Conservation (phyloP, 2,329 filamentous ascomycete genomes). For the Truncatella angustata region DNA sequence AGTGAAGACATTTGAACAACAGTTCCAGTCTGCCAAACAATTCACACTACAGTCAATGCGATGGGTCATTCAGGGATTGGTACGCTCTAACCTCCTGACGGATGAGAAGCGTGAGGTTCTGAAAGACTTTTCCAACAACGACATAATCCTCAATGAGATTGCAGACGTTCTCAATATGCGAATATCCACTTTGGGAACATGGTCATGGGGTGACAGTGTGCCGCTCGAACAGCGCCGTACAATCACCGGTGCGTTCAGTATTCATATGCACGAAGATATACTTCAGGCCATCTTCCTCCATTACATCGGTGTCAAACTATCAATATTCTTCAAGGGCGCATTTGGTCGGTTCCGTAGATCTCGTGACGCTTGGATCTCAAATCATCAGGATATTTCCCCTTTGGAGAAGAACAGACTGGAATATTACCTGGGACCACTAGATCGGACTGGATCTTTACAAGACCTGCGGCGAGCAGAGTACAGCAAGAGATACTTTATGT, state of each 20-base stretch:
- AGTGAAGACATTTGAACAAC: slow-evolving; percentile 30
- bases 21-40: slow-evolving; percentile 27
- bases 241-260: slow-evolving; percentile 45
- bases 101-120: slow-evolving; percentile 40
- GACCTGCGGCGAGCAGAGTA: slow-evolving; percentile 28
- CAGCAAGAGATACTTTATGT: slow-evolving; percentile 43
- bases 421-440: slow-evolving; percentile 35
- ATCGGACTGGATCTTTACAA: slow-evolving; percentile 22
- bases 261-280: slow-evolving; percentile 51
- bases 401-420: slow-evolving; percentile 24
- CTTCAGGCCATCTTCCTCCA: slow-evolving; percentile 51
- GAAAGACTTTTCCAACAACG: slow-evolving; percentile 40
- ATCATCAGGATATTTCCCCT: slow-evolving; percentile 26
- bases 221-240: slow-evolving; percentile 43
- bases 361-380: slow-evolving; percentile 34
- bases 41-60: slow-evolving; percentile 33
- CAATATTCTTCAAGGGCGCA: slow-evolving; percentile 37
- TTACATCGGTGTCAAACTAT: slow-evolving; percentile 47
- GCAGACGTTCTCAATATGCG: slow-evolving; percentile 53
- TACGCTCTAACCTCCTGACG: slow-evolving; percentile 41
- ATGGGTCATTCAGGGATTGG: slow-evolving; percentile 40
- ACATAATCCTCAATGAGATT: slow-evolving; percentile 44
- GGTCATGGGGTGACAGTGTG: slow-evolving; percentile 45
- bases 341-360: slow-evolving; percentile 31
- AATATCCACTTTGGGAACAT: slow-evolving; percentile 39